These are phyloP conservation scores for Beauveria asiatica DNA, from an alignment of 2,329 filamentous ascomycete genomes.

Conservation along the genomic window DNA sequence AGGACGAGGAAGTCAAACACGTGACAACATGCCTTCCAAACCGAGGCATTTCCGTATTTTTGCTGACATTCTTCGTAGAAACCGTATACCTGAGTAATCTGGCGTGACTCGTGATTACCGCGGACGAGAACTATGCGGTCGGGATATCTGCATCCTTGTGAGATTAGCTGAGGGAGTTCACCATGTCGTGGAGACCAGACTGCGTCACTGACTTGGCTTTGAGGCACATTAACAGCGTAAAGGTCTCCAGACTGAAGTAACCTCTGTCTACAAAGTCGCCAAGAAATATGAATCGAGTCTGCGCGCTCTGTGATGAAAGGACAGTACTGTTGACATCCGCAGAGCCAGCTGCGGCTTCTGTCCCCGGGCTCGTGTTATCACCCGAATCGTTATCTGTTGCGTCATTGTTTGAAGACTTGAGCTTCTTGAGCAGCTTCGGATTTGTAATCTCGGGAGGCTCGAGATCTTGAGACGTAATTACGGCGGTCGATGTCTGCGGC, in stretches of 20 bases:
- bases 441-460: constrained; percentile 87
- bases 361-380: constrained; percentile 27
- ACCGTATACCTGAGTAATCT: constrained; percentile 96
- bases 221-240: constrained; percentile 91
- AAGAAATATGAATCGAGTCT: constrained; percentile 52
- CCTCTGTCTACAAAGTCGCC: constrained; percentile 97
- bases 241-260: constrained; percentile 96
- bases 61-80: constrained; percentile 98
- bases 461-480: constrained; percentile 85
- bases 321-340: constrained; percentile 24
- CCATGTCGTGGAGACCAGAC: constrained; percentile 15
- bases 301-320: constrained; percentile 37
- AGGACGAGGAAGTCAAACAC: constrained; percentile 98
- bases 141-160: constrained; percentile 59
- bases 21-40: constrained; percentile 99
- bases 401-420: constrained; percentile 51
- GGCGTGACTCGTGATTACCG: constrained; percentile 94
- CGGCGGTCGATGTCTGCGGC: constrained; percentile 58
- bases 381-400: constrained; percentile 39
- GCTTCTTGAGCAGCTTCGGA: constrained; percentile 77
- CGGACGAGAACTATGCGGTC: constrained; percentile 92
- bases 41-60: constrained; percentile 96
- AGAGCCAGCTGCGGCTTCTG: constrained; percentile 12
- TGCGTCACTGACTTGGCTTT: constrained; percentile 54
- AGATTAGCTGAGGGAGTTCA: not conserved